These are phyloP conservation scores for Arthrobotrys entomopaga DNA, from an alignment of 2,329 filamentous ascomycete genomes.

Conservation along the genomic window DNA sequence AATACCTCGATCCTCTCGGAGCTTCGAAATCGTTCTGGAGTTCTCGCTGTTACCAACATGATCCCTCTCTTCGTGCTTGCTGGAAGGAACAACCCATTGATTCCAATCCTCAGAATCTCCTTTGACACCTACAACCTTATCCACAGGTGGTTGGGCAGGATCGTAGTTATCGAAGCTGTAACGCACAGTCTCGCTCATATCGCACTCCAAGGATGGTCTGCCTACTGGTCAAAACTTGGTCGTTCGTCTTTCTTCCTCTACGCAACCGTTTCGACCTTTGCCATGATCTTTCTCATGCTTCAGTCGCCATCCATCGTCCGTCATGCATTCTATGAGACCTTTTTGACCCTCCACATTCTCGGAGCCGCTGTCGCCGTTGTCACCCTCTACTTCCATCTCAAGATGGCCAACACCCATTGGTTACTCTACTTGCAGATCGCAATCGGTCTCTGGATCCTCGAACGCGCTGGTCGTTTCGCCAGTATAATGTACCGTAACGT, in stretches of 20 bases:
- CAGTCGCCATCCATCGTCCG: conserved; percentile 77
- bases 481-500: conserved; percentile 74
- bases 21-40: conserved; percentile 75
- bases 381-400: conserved; percentile 74
- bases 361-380: conserved; percentile 71
- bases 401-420: conserved; percentile 69
- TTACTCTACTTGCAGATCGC: conserved; percentile 71
- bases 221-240: conserved; percentile 9
- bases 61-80: conserved; percentile 78
- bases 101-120: conserved; percentile 75
- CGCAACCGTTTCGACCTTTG: conserved; percentile 64
- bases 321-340: conserved; percentile 82
- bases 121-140: conserved; percentile 86
- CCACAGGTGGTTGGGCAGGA: conserved; percentile 82
- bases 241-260: conserved; percentile 38
- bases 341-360: conserved; percentile 77
- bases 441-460: conserved; percentile 74
- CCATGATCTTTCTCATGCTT: conserved; percentile 72
- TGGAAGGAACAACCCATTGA: conserved; percentile 81
- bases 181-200: conserved; percentile 73
- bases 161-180: conserved; percentile 76
- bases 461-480: conserved; percentile 71
- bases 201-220: conserved; percentile 61
- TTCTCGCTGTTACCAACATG: conserved; percentile 80
- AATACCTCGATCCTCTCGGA: conserved; percentile 65